Evolutionary conservation across 176 grass and related monocot species (phyloP).

Genomic region (Elaeis guineensis): DNA sequence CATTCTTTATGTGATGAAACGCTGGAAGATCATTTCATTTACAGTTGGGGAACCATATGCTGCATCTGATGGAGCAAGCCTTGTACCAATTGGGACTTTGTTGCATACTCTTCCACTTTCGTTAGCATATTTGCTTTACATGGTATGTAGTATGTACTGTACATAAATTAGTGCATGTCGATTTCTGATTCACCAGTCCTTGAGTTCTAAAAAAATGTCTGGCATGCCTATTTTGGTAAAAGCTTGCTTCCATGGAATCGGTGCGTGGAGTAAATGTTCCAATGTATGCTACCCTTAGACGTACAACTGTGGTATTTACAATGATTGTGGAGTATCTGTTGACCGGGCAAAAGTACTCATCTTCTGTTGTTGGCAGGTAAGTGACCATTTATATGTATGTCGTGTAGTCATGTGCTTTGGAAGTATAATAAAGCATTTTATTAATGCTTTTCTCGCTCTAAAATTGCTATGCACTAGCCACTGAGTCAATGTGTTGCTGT

Average conservation of each 20-base stretch:
- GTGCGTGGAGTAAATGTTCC: slow-evolving; percentile 98
- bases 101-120: slow-evolving; percentile 86
- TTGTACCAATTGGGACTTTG: slow-evolving; percentile 67
- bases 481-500: too few species aligned
- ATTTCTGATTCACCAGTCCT: not conserved
- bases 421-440: too few species aligned
- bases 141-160: slow-evolving; percentile 42
- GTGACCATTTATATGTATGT: slow-evolving; percentile 5
- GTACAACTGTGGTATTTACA: slow-evolving; percentile 95
- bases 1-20: slow-evolving; percentile 84
- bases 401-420: not conserved
- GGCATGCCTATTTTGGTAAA: slow-evolving; percentile 28
- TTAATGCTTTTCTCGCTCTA: too few species aligned
- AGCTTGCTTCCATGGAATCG: slow-evolving; percentile 98
- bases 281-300: slow-evolving; percentile 97
- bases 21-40: slow-evolving; percentile 76
- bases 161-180: too few species aligned
- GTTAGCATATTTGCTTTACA: slow-evolving; percentile 93
- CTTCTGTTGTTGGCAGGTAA: slow-evolving; percentile 84
- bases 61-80: slow-evolving; percentile 49
- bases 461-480: too few species aligned
- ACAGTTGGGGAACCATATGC: slow-evolving; percentile 51
- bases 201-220: slow-evolving; percentile 26
- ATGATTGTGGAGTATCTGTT: slow-evolving; percentile 97
- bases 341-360: slow-evolving; percentile 78